Conservation (phyloP, 202 grass and related monocot species). For the Hordeum pubiflorum region DNA sequence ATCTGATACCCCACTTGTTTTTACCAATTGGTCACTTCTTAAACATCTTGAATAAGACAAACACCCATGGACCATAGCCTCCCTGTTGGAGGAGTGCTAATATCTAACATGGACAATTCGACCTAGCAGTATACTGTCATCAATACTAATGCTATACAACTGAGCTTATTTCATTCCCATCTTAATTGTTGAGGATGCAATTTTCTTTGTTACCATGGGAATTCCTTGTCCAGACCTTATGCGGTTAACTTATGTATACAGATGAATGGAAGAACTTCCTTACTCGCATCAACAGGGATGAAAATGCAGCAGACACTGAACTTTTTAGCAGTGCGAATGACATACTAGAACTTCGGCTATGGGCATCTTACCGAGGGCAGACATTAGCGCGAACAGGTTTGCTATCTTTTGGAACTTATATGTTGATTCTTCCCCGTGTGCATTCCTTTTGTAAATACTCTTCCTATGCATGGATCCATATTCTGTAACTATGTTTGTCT, state of each 20-base stretch:
- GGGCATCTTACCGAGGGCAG: conserved; percentile 93
- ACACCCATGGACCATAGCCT: background rate
- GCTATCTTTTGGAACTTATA: conserved; percentile 2
- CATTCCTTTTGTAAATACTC: background rate
- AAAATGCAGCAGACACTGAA: conserved; percentile 66
- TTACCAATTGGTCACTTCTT: background rate
- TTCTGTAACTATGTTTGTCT: conserved; percentile 17
- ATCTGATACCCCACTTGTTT: background rate
- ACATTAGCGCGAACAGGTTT: conserved; percentile 91
- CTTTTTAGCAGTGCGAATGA: conserved; percentile 60
- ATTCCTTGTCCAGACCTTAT: background rate
- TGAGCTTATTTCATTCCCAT: background rate
- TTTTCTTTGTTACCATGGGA: background rate
- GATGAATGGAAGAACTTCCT: conserved; percentile 97
- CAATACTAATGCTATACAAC: background rate
- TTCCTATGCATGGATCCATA: background rate
- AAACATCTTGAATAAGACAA: background rate
- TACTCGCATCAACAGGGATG: conserved; percentile 74
- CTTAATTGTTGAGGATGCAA: background rate
- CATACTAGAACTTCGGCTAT: conserved; percentile 73
- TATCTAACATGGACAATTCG: background rate
- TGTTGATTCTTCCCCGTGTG: background rate
- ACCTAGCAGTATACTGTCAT: background rate
- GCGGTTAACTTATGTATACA: conserved; percentile 33
- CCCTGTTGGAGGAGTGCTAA: background rate